phyloP scores from a whole-genome alignment of 495 filamentous ascomycete genomes.

The Cladorrhinum samala region DNA sequence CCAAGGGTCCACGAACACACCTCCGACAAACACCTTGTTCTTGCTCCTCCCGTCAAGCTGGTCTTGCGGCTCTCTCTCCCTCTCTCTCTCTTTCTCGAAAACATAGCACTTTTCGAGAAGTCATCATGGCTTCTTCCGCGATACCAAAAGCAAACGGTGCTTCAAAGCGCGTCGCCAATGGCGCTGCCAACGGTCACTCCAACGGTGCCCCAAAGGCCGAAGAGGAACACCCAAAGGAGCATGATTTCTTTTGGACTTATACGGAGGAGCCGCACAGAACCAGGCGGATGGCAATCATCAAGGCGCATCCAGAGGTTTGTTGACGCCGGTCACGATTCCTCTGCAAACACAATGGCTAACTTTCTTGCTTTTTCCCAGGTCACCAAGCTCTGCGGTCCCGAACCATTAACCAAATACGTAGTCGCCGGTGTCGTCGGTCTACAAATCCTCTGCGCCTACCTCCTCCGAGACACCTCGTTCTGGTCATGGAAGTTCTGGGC shows the following conservation, averaged over 20 bases:
- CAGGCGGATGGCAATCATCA: constrained; percentile 87
- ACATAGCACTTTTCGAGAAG: neutral
- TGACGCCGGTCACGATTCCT: neutral
- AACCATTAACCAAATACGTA: constrained; percentile 91
- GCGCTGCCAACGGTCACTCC: constrained; percentile 7
- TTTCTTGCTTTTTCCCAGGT: constrained; percentile 49
- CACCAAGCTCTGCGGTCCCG: constrained; percentile 94
- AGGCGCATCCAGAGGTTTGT: constrained; percentile 90
- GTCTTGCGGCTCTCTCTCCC: neutral
- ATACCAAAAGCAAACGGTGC: constrained; percentile 9
- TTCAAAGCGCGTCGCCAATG: constrained; percentile 18
- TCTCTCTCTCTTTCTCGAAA: neutral
- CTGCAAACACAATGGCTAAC: constrained; percentile 10
- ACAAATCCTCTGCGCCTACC: constrained; percentile 73
- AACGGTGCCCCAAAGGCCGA: constrained; percentile 18
- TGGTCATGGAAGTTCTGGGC: constrained; percentile 78
- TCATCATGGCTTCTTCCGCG: constrained; percentile 18
- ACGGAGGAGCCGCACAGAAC: constrained; percentile 97
- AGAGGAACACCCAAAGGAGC: constrained; percentile 38
- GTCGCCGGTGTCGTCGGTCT: constrained; percentile 78
- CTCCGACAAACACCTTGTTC: neutral
- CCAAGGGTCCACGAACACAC: neutral
- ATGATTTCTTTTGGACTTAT: constrained; percentile 82
- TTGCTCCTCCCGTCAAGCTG: neutral
- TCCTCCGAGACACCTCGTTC: constrained; percentile 72